Percentiles rank a stretch among this genome's conserved stretches.
These are phyloP conservation scores for Aspergillus ellipticus DNA, from an alignment of 495 filamentous ascomycete genomes.

Conservation along the genomic window DNA sequence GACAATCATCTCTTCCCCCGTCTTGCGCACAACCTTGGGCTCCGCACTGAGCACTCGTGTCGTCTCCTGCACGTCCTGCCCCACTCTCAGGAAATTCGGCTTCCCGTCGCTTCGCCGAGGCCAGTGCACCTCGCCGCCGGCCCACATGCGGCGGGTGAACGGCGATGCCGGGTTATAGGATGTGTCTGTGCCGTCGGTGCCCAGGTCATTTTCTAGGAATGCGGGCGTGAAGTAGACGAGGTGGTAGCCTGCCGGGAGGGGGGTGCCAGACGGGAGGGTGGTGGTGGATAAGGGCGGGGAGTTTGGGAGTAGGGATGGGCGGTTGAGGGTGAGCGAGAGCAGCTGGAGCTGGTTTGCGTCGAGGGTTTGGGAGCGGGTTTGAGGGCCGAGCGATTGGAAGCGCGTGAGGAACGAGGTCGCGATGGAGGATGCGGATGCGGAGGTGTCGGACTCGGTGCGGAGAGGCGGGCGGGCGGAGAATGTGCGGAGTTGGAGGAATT, in stretches of 20 bases:
- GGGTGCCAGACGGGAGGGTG: constrained; percentile 29
- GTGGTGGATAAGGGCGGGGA: constrained; percentile 29
- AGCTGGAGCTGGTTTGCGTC: constrained; percentile 58
- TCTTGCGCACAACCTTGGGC: constrained; percentile 48
- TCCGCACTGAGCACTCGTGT: constrained; percentile 50
- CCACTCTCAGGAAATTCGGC: constrained; percentile 45
- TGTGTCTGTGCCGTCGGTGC: constrained; percentile 68
- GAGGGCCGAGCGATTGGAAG: constrained; percentile 40
- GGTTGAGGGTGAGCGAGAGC: constrained; percentile 51
- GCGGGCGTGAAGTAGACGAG: constrained; percentile 68
- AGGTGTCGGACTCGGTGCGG: constrained; percentile 9
- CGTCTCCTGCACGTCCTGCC: constrained; percentile 53
- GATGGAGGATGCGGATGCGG: constrained; percentile 29
- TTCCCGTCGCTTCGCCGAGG: constrained; percentile 29
- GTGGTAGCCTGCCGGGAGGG: constrained; percentile 64
- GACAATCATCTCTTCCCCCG: constrained; percentile 61
- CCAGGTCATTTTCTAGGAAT: constrained; percentile 49
- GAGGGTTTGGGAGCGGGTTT: constrained; percentile 45
- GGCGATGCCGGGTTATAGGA: constrained; percentile 62
- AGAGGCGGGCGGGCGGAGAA: constrained; percentile 12
- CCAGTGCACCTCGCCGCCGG: constrained; percentile 63
- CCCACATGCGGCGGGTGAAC: constrained; percentile 75
- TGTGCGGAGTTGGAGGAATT: not conserved
- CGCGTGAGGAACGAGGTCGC: constrained; percentile 42
- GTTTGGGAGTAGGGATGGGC: constrained; percentile 33